These are phyloP conservation scores for Fraxinus floribunda DNA, from an alignment of 305 asterid genomes.

Conservation along the genomic window DNA sequence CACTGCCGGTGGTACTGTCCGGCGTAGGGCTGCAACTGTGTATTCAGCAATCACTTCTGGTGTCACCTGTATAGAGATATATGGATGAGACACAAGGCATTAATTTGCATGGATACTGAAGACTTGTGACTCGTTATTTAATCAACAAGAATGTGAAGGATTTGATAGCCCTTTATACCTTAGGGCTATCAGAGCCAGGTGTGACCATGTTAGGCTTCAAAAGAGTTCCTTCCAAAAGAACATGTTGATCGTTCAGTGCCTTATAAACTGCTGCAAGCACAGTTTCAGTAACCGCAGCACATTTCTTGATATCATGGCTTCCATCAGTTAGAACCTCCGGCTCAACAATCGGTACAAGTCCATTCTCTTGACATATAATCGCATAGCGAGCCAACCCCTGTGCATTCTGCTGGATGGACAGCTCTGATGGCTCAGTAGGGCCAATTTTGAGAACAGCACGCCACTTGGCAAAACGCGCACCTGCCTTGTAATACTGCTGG, in stretches of 20 bases:
- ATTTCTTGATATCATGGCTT: slow-evolving; percentile 53
- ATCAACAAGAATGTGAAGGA: neutral
- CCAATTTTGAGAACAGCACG: slow-evolving; percentile 79
- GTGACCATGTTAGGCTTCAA: slow-evolving; percentile 91
- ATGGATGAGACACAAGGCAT: neutral
- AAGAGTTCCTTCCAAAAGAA: slow-evolving; percentile 83
- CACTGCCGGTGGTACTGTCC: slow-evolving; percentile 84
- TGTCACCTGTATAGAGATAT: slow-evolving; percentile 42
- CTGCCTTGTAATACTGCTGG: slow-evolving; percentile 75
- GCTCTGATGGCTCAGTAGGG: slow-evolving; percentile 66
- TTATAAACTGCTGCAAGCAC: slow-evolving; percentile 80
- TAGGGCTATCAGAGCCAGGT: slow-evolving; percentile 76
- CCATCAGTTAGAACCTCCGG: slow-evolving; percentile 82
- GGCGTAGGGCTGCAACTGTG: slow-evolving; percentile 64
- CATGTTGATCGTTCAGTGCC: slow-evolving; percentile 80
- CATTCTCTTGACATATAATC: slow-evolving; percentile 78
- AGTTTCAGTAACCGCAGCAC: slow-evolving; percentile 72
- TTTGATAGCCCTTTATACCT: slow-evolving; percentile 34
- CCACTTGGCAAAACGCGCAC: slow-evolving; percentile 92
- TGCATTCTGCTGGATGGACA: slow-evolving; percentile 73
- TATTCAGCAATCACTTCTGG: slow-evolving; percentile 67
- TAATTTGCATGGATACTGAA: neutral
- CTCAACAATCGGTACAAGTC: slow-evolving; percentile 86
- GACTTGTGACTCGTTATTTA: neutral
- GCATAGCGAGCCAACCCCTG: slow-evolving; percentile 89